Conservation (phyloP, 2,329 filamentous ascomycete species). For the Rhytidhysteron rufulum region DNA sequence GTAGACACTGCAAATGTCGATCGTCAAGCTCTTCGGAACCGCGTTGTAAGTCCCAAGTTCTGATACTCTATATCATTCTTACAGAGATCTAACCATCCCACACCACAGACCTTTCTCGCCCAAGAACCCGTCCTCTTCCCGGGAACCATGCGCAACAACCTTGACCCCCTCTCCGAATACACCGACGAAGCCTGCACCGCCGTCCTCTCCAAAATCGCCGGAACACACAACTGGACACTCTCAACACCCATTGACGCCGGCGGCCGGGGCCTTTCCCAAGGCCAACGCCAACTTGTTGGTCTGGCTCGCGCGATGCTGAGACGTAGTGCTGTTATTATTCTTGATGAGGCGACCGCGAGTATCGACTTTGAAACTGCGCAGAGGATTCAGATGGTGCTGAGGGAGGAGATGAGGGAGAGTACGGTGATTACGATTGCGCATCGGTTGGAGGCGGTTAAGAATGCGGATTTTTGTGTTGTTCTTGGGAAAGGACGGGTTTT, state of each 20-base stretch:
- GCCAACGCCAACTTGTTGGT: slow-evolving; percentile 62
- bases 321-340: slow-evolving; percentile 58
- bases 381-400: slow-evolving; percentile 52
- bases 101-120: slow-evolving; percentile 54
- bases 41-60: slow-evolving; percentile 40
- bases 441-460: slow-evolving; percentile 58
- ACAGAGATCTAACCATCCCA: background rate
- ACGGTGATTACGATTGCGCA: slow-evolving; percentile 66
- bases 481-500: slow-evolving; percentile 50
- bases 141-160: slow-evolving; percentile 58
- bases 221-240: slow-evolving; percentile 54
- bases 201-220: slow-evolving; percentile 54
- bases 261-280: slow-evolving; percentile 61
- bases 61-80: no score
- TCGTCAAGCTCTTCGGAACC: slow-evolving; percentile 56
- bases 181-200: slow-evolving; percentile 51
- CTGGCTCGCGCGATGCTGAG: slow-evolving; percentile 60
- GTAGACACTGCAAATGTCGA: slow-evolving; percentile 58
- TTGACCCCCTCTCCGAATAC: slow-evolving; percentile 59
- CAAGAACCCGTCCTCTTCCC: slow-evolving; percentile 66
- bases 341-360: slow-evolving; percentile 64
- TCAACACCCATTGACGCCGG: slow-evolving; percentile 56
- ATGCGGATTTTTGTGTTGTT: slow-evolving; percentile 54
- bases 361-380: slow-evolving; percentile 61
- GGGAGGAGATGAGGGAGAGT: slow-evolving; percentile 54